A percentile compares a stretch with the other conserved stretches of the same genome.
Conservation (phyloP, 1,139 yeast genomes). For the Lodderomyces elongisporus region DNA sequence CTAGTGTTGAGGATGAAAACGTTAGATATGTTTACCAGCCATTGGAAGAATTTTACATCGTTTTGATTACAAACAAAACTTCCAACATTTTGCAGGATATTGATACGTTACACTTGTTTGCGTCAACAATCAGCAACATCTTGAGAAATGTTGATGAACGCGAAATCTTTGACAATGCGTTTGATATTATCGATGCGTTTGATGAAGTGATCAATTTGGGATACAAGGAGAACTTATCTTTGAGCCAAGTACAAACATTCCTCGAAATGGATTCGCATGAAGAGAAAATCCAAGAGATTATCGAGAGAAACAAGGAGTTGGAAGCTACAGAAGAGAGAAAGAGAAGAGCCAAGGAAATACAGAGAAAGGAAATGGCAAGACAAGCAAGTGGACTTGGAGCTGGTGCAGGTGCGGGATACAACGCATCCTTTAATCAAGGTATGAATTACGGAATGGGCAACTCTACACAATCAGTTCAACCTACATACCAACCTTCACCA, state of each 20-base stretch:
- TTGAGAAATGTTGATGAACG: constrained; percentile 74
- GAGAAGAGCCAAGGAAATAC: constrained; percentile 92
- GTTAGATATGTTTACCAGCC: constrained; percentile 96
- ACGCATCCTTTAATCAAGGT: constrained; percentile 13
- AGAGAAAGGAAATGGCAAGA: constrained; percentile 75
- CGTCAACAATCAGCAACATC: constrained; percentile 73
- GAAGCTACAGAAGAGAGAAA: constrained; percentile 98
- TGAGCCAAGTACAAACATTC: constrained; percentile 81
- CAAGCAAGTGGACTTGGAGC: constrained; percentile 6
- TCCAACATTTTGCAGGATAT: constrained; percentile 94
- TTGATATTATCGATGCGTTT: constrained; percentile 85
- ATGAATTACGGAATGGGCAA: neutral
- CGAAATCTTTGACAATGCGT: constrained; percentile 79
- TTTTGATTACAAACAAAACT: constrained; percentile 83
- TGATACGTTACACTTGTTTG: constrained; percentile 82
- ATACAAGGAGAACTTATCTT: constrained; percentile 79
- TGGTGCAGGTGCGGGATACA: constrained; percentile 12
- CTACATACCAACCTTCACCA: constrained; percentile 33
- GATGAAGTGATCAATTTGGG: constrained; percentile 92
- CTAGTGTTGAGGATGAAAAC: constrained; percentile 89
- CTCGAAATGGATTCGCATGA: constrained; percentile 98
- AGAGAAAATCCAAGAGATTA: constrained; percentile 96
- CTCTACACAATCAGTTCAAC: constrained; percentile 21
- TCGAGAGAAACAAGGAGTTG: constrained; percentile 92
- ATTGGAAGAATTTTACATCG: constrained; percentile 88